Percentiles rank a stretch among this genome's conserved stretches.
phyloP scores from a whole-genome alignment of 2,329 filamentous ascomycete genomes.

The Didymella glomerata region DNA sequence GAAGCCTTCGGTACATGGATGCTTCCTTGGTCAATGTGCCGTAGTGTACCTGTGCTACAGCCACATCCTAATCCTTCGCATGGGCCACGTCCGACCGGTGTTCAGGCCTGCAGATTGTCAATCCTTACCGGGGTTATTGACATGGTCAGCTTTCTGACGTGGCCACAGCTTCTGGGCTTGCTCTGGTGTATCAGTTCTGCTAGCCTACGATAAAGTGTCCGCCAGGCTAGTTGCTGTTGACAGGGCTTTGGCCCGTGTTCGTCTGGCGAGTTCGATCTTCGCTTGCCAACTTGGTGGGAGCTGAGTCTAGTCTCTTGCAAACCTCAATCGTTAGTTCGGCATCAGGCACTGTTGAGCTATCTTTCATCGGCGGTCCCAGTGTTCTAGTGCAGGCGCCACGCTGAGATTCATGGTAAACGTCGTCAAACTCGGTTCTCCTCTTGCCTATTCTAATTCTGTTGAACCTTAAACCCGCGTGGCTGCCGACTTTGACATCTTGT shows the following conservation, averaged over 20 bases:
- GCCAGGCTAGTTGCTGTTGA: conserved; percentile 16
- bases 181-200: conserved; percentile 17
- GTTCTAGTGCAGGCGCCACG: conserved; percentile 21
- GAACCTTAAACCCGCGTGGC: conserved; percentile 13
- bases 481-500: conserved; percentile 9
- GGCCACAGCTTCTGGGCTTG: conserved; percentile 16
- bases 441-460: conserved; percentile 23
- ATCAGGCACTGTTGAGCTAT: conserved; percentile 21
- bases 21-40: conserved; percentile 11
- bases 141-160: conserved; percentile 9
- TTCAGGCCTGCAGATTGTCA: conserved; percentile 12
- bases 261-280: conserved; percentile 11
- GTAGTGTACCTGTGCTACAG: conserved; percentile 12
- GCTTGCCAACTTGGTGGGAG: conserved; percentile 9
- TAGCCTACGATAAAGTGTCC: conserved; percentile 15
- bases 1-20: conserved; percentile 6
- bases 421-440: conserved; percentile 21
- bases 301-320: conserved; percentile 18
- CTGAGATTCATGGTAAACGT: conserved; percentile 14
- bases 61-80: conserved; percentile 11
- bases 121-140: conserved; percentile 9
- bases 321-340: conserved; percentile 20
- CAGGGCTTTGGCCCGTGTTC: conserved; percentile 16
- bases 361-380: conserved; percentile 11
- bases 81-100: conserved; percentile 10